Evolutionary conservation across 176 grass and related monocot genomes (phyloP).

Genomic region (Aegilops speltoides): DNA sequence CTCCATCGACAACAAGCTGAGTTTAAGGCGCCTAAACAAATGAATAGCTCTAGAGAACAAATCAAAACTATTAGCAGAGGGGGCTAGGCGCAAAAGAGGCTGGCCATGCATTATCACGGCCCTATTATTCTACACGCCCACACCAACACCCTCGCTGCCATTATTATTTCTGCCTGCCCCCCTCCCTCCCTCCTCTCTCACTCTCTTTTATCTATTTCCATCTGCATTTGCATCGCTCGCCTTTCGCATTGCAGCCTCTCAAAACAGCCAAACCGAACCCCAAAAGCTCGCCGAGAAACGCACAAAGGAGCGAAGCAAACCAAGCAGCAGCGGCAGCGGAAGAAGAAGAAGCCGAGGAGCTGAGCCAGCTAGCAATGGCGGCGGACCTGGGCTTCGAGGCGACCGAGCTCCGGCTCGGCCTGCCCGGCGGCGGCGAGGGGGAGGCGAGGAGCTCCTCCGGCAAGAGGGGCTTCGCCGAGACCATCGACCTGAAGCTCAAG

Average conservation of each 20-base stretch:
- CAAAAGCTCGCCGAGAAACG: neutral
- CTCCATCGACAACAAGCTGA: neutral
- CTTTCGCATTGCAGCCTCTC: conserved; percentile 19
- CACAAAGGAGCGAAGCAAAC: neutral
- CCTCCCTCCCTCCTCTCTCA: neutral
- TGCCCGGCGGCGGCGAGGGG: conserved; percentile 47
- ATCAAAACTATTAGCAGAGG: neutral
- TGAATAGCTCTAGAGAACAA: neutral
- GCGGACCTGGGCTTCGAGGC: conserved; percentile 61
- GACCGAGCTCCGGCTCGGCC: conserved; percentile 96
- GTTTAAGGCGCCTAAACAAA: neutral
- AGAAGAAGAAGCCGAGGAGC: neutral
- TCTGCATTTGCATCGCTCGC: conserved; percentile 7
- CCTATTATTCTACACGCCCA: conserved; percentile 45
- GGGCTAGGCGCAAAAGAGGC: neutral
- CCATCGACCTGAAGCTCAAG: conserved; percentile 90
- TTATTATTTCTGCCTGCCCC: conserved; percentile 39
- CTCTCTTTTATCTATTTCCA: conserved; percentile 32
- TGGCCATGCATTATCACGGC: conserved; percentile 37
- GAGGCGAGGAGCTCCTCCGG: conserved; percentile 46
- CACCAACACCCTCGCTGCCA: conserved; percentile 25
- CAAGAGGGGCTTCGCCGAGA: conserved; percentile 88
- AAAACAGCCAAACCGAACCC: neutral
- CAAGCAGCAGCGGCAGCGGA: no score
- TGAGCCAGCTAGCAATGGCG: conserved; percentile 32